phyloP scores from a whole-genome alignment of 2,329 filamentous ascomycete species.

The Hymenoscyphus linearis region DNA sequence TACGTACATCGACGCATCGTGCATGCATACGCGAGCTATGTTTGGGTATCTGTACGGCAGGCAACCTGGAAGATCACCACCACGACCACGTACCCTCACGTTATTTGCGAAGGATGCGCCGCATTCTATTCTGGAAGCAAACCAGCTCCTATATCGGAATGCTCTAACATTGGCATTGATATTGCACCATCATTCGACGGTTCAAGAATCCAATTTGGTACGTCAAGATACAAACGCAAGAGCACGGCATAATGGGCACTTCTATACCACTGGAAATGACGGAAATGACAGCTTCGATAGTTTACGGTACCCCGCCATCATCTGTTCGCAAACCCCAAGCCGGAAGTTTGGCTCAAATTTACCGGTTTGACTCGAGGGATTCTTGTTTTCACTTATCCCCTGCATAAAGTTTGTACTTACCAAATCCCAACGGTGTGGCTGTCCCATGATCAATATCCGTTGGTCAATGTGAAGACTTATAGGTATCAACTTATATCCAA shows the following conservation, averaged over 20 bases:
- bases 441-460: too few relatives aligned
- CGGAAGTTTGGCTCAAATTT: neutral
- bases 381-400: neutral
- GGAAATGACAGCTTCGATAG: neutral
- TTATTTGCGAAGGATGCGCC: neutral
- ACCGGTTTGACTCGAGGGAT: neutral
- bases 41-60: too few relatives aligned
- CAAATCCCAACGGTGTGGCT: neutral
- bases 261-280: neutral
- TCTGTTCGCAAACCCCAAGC: neutral
- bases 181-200: neutral
- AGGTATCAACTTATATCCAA: too few relatives aligned
- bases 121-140: neutral
- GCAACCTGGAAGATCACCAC: too few relatives aligned
- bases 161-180: neutral
- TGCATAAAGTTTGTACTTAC: neutral
- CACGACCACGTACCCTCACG: neutral
- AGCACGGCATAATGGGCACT: slow-evolving; percentile 2
- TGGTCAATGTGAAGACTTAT: too few relatives aligned
- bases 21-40: too few relatives aligned
- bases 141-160: neutral
- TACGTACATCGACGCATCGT: too few relatives aligned
- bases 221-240: neutral
- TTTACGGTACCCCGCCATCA: neutral
- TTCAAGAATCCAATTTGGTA: neutral